Evolutionary conservation across 75 land plant genomes (phyloP).

Genomic region (Picea glauca): DNA sequence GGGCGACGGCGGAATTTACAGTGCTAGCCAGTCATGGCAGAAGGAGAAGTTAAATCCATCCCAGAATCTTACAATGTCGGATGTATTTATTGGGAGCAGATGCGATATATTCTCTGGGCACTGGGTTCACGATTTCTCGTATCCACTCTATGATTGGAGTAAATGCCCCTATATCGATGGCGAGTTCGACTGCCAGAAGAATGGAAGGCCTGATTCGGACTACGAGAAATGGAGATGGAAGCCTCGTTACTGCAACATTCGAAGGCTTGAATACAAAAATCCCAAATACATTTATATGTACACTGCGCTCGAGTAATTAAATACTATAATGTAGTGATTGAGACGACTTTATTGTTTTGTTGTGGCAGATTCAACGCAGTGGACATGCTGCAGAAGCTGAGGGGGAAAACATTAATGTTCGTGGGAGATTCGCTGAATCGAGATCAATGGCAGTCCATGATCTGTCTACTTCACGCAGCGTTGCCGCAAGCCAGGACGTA

Average conservation of each 20-base stretch:
- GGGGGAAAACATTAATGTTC: conserved; percentile 68
- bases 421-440: conserved; percentile 80
- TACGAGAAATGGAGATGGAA: conserved; percentile 71
- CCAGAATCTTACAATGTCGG: background rate
- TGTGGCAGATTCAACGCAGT: conserved; percentile 58
- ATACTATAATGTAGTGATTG: background rate
- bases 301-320: background rate
- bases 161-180: conserved; percentile 52
- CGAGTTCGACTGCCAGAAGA: conserved; percentile 51
- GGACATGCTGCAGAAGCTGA: conserved; percentile 49
- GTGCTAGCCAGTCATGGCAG: too few relatives aligned
- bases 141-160: conserved; percentile 48
- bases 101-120: conserved; percentile 59
- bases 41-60: too few relatives aligned
- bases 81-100: background rate
- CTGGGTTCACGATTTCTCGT: conserved; percentile 59
- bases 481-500: conserved; percentile 1
- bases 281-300: background rate
- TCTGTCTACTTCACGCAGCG: conserved; percentile 41
- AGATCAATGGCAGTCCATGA: conserved; percentile 80
- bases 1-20: too few relatives aligned
- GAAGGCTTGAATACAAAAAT: conserved; percentile 27
- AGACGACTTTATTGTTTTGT: too few relatives aligned
- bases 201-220: conserved; percentile 58
- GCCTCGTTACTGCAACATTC: conserved; percentile 47